Conservation (phyloP, 2,329 filamentous ascomycete species). For the Nigrospora sphaerica region DNA sequence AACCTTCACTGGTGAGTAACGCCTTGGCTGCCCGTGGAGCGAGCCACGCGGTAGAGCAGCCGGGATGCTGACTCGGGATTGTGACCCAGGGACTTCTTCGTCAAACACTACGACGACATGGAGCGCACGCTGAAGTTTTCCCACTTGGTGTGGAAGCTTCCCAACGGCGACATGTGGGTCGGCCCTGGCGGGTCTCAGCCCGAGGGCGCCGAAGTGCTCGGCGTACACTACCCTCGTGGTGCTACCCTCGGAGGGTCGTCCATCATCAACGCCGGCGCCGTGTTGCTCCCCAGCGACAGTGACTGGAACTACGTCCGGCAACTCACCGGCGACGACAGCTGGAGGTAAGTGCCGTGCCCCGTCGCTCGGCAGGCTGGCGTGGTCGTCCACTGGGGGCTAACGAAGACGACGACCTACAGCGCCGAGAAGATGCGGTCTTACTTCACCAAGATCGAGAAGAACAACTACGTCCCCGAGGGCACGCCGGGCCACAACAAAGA, state of each 20-base stretch:
- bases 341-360: slow-evolving; percentile 15
- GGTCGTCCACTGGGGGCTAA: background rate
- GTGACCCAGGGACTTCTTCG: slow-evolving; percentile 51
- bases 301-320: slow-evolving; percentile 33
- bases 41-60: slow-evolving; percentile 14
- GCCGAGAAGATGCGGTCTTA: slow-evolving; percentile 31
- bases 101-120: slow-evolving; percentile 50
- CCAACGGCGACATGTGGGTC: slow-evolving; percentile 27
- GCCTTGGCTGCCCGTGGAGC: background rate
- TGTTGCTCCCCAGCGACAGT: slow-evolving; percentile 28
- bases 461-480: slow-evolving; percentile 27
- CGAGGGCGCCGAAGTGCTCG: slow-evolving; percentile 11
- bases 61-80: slow-evolving; percentile 17
- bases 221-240: slow-evolving; percentile 28
- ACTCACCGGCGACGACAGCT: slow-evolving; percentile 34
- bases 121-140: slow-evolving; percentile 40
- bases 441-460: slow-evolving; percentile 33
- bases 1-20: slow-evolving; percentile 8
- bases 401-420: background rate
- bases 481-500: slow-evolving; percentile 38
- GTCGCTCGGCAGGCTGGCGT: no score
- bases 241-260: slow-evolving; percentile 27
- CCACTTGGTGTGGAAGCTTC: slow-evolving; percentile 34
- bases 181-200: slow-evolving; percentile 14
- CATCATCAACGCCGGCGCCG: slow-evolving; percentile 22